Evolutionary conservation across 73 alveolate species (phyloP), one percentile per base, ranked within the genome.

Genomic region (Paraurostyla sp.): DNA sequence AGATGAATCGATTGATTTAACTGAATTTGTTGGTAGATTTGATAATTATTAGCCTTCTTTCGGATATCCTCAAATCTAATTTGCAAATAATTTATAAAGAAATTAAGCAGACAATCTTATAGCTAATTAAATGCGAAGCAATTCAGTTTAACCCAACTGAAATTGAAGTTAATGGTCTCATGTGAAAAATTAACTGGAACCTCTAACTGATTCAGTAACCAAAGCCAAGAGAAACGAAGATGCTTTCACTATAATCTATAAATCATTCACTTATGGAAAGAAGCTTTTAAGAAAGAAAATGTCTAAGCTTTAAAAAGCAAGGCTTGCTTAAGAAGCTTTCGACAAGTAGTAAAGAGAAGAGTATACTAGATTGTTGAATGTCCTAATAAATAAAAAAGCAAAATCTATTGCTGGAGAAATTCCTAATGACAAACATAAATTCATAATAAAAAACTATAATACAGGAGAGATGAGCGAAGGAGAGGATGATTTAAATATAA

Each of bases 241-340:
- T 33, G 78, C 78, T 9, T 60, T 60, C 25, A 50, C 45, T 30
- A 4, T 27, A 30, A 60, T 60, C 7, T 30, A 30, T 11, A 60
- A 33, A 60, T 60, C 78, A 3, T 60, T 60, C 25, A 60, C 78
- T 30, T 33, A 60, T 60, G 78, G 78, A 6, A 60, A 60, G 32
- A 60, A 60, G 49, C 23, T 60, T 3, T 27, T 29, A 60, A 6
- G 78, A 3, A 60, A 29, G 78, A 9, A 27, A 50, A 27, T 60
- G 78, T 60, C 78, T 27, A 60, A 60, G 25, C 25, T 60, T 29
- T 29, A 29, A 50, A 60, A 33, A 60, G 78, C 22, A 32, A 60
- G 32, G 25, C 25, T 60, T 7, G 25, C 25, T 45, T 29, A 27
- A 32, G 78, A 60, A 60, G 22, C 22, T 6, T 45, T 29, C 13